These are phyloP conservation scores for Afroboletus lepidellus DNA, from an alignment of 1,284 basidiomycete genomes.

Conservation along the genomic window DNA sequence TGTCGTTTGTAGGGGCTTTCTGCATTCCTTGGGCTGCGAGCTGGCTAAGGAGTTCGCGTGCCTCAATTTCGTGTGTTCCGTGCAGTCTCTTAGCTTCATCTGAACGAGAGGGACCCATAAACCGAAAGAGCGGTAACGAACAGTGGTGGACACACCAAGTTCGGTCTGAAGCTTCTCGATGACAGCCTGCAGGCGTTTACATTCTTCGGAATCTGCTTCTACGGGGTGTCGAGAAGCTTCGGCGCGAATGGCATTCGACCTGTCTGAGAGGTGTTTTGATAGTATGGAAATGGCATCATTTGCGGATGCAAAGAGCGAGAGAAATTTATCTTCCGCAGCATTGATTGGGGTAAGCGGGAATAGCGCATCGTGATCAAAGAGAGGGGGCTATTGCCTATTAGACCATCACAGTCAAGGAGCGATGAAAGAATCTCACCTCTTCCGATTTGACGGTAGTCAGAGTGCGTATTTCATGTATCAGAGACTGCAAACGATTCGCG, in stretches of 20 bases:
- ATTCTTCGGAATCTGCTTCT: slow-evolving; percentile 34
- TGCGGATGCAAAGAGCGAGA: slow-evolving; percentile 45
- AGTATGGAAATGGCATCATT: slow-evolving; percentile 36
- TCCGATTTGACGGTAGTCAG: slow-evolving; percentile 39
- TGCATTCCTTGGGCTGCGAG: slow-evolving; percentile 43
- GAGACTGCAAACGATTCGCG: slow-evolving; percentile 66
- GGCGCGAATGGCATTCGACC: slow-evolving; percentile 13
- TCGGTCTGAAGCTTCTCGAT: slow-evolving; percentile 53
- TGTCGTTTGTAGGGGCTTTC: slow-evolving; percentile 41
- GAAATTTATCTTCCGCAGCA: slow-evolving; percentile 53
- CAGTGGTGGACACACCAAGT: slow-evolving; percentile 45
- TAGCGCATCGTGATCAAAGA: slow-evolving; percentile 41
- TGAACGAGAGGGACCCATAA: slow-evolving; percentile 24
- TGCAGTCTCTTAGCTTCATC: slow-evolving; percentile 52
- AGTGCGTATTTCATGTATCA: slow-evolving; percentile 45
- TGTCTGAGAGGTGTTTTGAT: slow-evolving; percentile 22
- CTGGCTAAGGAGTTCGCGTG: slow-evolving; percentile 52
- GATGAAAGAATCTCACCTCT: slow-evolving; percentile 39
- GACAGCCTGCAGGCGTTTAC: slow-evolving; percentile 45
- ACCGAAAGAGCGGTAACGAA: not conserved
- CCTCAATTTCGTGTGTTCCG: slow-evolving; percentile 41
- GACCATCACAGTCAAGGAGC: slow-evolving; percentile 1
- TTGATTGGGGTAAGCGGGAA: slow-evolving; percentile 59
- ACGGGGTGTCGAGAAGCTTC: slow-evolving; percentile 4
- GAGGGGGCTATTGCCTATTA: slow-evolving; percentile 25